Evolutionary conservation across 1,284 basidiomycete species (phyloP), one percentile per base, ranked within the genome.

Genomic region (Cerioporus squamosus): DNA sequence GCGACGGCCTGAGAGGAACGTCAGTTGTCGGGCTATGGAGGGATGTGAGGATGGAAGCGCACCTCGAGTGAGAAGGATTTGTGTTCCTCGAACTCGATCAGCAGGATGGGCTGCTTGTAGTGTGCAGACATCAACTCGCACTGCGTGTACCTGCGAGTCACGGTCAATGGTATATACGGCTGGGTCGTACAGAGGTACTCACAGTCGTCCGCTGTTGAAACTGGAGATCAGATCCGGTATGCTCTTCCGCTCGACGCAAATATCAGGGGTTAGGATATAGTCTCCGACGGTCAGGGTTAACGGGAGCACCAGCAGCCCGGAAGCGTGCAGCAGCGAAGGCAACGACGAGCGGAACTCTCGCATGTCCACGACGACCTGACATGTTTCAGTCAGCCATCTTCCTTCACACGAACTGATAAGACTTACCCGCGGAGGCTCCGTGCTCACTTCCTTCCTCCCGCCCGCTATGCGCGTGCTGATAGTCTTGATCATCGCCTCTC

Each of bases 81-180:
- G 74, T 97, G 92, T 74, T 98, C 94, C 68, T 98, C 97, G 66
- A 99, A 99, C 71, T 99, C 97, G 68, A 99, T 98, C n/a, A 99
- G 81, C 15, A 99, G 78, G 53, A 99, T 85, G 0, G 96, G 95
- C 44, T 92, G 89, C 75, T 95, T 96, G 77, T 98, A 99, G 72
- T 98, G 91, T 5, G 91, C 90, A 0, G 91, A 95, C 97, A 99
- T 98, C 18, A 94, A 74, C 75, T 99, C 97, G 77, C 97, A 98
- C 71, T 99, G 97, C 0, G 95, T 94, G 72, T 97, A 98, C 57
- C 95, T 97, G 63, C 2, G 17, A 6, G 8, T n/a, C 9, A n/a
- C 0, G 29, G 49, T 57, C 15, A 55, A 42, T 38, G n/a, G n/a
- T n/a, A n/a, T n/a, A n/a, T n/a, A n/a, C n/a, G n/a, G n/a, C n/a